Evolutionary conservation across 2,329 filamentous ascomycete species (phyloP).

Genomic region (Beauveria pseudobassiana): DNA sequence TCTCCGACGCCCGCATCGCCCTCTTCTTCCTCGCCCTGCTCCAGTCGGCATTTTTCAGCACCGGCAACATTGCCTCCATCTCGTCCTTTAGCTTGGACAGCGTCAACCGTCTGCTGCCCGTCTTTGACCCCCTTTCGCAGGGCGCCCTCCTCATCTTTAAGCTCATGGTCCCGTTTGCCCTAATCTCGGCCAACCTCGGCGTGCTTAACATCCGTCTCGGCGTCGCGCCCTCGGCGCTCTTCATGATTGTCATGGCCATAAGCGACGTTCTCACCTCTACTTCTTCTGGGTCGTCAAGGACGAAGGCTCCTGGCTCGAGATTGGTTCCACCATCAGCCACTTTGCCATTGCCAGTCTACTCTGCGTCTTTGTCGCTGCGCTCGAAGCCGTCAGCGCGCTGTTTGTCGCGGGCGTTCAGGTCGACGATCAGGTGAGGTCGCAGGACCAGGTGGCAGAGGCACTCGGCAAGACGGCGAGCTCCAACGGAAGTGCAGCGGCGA

Average conservation of each 20-base stretch:
- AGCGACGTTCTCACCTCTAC: conserved; percentile 88
- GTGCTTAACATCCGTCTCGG: conserved; percentile 79
- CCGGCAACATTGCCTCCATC: conserved; percentile 89
- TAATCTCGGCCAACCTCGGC: conserved; percentile 90
- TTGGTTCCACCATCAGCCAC: conserved; percentile 92
- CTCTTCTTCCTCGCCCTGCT: conserved; percentile 94
- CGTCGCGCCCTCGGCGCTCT: conserved; percentile 79
- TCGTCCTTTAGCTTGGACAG: conserved; percentile 91
- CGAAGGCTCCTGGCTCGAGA: conserved; percentile 95
- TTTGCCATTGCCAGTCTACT: conserved; percentile 87
- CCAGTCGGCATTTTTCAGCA: conserved; percentile 94
- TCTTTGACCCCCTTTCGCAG: conserved; percentile 93
- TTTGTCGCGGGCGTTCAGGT: conserved; percentile 78
- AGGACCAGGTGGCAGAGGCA: not conserved
- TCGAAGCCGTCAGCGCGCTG: conserved; percentile 78
- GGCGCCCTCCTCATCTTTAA: conserved; percentile 81
- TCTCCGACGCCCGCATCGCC: conserved; percentile 80
- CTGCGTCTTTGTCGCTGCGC: conserved; percentile 80
- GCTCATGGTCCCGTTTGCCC: conserved; percentile 83
- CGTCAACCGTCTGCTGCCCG: conserved; percentile 75
- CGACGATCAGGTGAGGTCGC: conserved; percentile 19
- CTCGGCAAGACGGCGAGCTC: not conserved
- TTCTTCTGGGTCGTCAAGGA: conserved; percentile 98
- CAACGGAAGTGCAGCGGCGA: not conserved
- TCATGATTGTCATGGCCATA: conserved; percentile 89